phyloP scores from a whole-genome alignment of 1,139 yeast species.

The Pichia sp. region DNA sequence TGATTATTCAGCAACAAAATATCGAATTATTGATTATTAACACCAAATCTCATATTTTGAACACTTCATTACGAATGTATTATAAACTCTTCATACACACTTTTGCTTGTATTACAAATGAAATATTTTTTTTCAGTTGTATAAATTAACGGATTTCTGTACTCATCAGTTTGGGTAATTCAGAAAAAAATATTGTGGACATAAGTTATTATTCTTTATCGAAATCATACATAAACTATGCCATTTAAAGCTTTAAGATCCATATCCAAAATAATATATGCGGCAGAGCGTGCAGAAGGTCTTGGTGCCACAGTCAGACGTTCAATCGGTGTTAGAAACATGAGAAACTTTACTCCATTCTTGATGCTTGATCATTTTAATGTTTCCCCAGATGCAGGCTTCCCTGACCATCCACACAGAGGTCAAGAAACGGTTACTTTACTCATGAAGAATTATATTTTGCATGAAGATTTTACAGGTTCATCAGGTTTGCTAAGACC shows the following conservation, averaged over 20 bases:
- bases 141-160: no score
- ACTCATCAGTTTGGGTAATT: no score
- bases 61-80: no score
- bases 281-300: neutral
- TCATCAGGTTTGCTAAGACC: slow-evolving; percentile 68
- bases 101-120: no score
- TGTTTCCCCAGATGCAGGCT: slow-evolving; percentile 52
- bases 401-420: slow-evolving; percentile 90
- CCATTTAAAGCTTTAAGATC: neutral
- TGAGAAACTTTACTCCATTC: slow-evolving; percentile 56
- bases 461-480: slow-evolving; percentile 92
- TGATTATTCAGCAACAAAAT: no score
- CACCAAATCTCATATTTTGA: no score
- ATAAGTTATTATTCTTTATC: no score
- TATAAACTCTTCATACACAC: no score
- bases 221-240: neutral
- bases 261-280: neutral
- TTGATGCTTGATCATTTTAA: slow-evolving; percentile 77
- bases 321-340: slow-evolving; percentile 62
- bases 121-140: no score
- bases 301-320: slow-evolving; percentile 47
- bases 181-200: no score
- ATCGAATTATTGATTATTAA: no score
- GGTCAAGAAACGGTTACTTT: slow-evolving; percentile 88
- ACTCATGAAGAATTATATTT: slow-evolving; percentile 66